A percentile compares a stretch with the other conserved stretches of the same genome.
phyloP scores from a whole-genome alignment of 2,329 filamentous ascomycete genomes.

The Cryphonectria japonica region DNA sequence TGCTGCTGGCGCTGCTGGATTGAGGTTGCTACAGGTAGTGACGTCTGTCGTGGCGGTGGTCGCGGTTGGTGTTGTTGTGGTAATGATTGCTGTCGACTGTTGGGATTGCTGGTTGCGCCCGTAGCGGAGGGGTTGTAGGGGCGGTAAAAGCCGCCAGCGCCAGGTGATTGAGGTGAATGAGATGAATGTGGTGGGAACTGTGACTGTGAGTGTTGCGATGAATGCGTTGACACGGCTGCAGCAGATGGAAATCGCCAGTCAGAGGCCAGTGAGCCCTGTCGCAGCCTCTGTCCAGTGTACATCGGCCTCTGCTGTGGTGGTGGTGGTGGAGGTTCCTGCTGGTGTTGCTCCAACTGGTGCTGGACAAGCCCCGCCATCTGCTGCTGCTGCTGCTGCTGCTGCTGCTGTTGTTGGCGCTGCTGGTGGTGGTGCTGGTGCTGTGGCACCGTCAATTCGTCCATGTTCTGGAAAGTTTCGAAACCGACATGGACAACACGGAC shows the following conservation, averaged over 20 bases:
- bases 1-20: constrained; percentile 5
- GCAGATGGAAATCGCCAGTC: constrained; percentile 25
- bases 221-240: constrained; percentile 16
- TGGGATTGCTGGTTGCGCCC: constrained; percentile 17
- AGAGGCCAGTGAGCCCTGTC: constrained; percentile 25
- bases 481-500: constrained; percentile 1
- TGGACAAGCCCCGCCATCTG: background rate
- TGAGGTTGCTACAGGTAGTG: background rate
- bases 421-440: background rate
- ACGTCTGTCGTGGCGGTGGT: background rate
- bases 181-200: background rate
- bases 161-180: constrained; percentile 20
- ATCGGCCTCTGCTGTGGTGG: constrained; percentile 5
- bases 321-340: background rate
- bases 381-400: background rate
- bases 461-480: constrained; percentile 4
- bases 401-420: background rate
- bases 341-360: background rate
- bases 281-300: constrained; percentile 15
- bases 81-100: background rate
- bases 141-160: background rate
- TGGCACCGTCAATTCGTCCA: constrained; percentile 4
- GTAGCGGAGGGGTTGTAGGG: constrained; percentile 14
- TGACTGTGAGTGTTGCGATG: background rate
- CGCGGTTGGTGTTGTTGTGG: background rate